These are phyloP conservation scores for Neurospora sp. DNA, from an alignment of 495 filamentous ascomycete genomes.

Conservation along the genomic window DNA sequence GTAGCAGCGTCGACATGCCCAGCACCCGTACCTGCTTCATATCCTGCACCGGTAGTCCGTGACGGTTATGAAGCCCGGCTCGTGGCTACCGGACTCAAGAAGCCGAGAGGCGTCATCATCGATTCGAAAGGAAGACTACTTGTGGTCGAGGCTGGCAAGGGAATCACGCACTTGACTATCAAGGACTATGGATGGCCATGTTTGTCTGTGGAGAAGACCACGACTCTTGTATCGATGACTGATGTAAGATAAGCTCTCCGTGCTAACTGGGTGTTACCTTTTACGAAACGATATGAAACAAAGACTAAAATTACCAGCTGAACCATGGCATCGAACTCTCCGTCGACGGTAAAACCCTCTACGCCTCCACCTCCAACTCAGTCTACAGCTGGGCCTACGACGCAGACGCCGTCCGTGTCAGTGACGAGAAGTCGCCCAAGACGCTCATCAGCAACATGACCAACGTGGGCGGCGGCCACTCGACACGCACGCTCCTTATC, in stretches of 20 bases:
- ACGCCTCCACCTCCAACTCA: slow-evolving; percentile 45
- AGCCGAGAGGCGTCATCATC: slow-evolving; percentile 50
- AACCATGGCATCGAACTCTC: slow-evolving; percentile 59
- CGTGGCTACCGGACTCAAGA: slow-evolving; percentile 40
- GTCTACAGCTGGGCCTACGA: slow-evolving; percentile 58
- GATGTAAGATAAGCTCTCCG: slow-evolving; percentile 26
- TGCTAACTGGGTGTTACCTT: slow-evolving; percentile 2
- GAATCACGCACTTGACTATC: slow-evolving; percentile 45
- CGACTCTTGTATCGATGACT: slow-evolving; percentile 14
- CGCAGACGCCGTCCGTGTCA: slow-evolving; percentile 28
- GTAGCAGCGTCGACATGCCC: slow-evolving; percentile 13
- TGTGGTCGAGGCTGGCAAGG: slow-evolving; percentile 44
- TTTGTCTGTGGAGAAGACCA: slow-evolving; percentile 26
- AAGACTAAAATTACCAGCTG: slow-evolving; percentile 16
- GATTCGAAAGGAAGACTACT: slow-evolving; percentile 51
- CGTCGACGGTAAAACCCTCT: slow-evolving; percentile 50
- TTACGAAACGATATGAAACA: neutral
- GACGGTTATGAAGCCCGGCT: slow-evolving; percentile 48
- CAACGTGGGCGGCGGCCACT: slow-evolving; percentile 38
- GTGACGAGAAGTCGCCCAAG: slow-evolving; percentile 29
- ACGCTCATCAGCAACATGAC: slow-evolving; percentile 50
- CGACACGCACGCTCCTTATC: slow-evolving; percentile 52
- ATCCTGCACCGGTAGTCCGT: slow-evolving; percentile 38
- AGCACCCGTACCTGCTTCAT: slow-evolving; percentile 12
- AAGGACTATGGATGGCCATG: slow-evolving; percentile 34